phyloP scores from a whole-genome alignment of 1,139 yeast genomes.

The Kodamaea anthophila region DNA sequence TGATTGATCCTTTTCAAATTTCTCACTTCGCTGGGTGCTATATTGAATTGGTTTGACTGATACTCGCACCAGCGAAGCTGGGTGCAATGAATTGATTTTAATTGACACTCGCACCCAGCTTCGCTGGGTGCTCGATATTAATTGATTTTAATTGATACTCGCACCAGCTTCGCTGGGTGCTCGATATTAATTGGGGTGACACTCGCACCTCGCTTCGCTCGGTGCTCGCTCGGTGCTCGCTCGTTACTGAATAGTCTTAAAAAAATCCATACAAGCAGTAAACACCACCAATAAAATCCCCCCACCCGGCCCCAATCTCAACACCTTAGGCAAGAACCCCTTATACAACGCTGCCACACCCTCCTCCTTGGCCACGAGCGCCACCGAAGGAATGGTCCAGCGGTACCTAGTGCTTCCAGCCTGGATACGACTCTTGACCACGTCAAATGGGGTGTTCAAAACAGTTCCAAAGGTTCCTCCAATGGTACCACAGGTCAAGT shows the following conservation, averaged over 20 bases:
- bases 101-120: too few species aligned
- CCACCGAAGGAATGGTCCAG: slow-evolving; percentile 85
- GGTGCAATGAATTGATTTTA: too few species aligned
- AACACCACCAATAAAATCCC: slow-evolving; percentile 95
- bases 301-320: slow-evolving; percentile 98
- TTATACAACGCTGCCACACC: slow-evolving; percentile 50
- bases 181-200: too few species aligned
- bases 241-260: slow-evolving; percentile 54
- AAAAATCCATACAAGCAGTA: slow-evolving; percentile 91
- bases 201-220: too few species aligned
- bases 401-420: slow-evolving; percentile 80
- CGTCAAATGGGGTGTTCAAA: slow-evolving; percentile 95
- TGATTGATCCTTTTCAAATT: too few species aligned
- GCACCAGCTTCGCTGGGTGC: too few species aligned
- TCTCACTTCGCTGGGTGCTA: too few species aligned
- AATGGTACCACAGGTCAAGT: slow-evolving; percentile 83
- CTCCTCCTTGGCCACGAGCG: slow-evolving; percentile 78
- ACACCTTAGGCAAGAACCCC: slow-evolving; percentile 94
- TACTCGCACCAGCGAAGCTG: too few species aligned
- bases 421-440: slow-evolving; percentile 94
- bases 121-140: too few species aligned
- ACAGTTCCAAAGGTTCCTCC: slow-evolving; percentile 97
- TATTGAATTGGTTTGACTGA: too few species aligned
- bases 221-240: too few species aligned
- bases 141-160: too few species aligned